Conservation (phyloP, 495 filamentous ascomycete genomes). For the Penicillium fimorum region DNA sequence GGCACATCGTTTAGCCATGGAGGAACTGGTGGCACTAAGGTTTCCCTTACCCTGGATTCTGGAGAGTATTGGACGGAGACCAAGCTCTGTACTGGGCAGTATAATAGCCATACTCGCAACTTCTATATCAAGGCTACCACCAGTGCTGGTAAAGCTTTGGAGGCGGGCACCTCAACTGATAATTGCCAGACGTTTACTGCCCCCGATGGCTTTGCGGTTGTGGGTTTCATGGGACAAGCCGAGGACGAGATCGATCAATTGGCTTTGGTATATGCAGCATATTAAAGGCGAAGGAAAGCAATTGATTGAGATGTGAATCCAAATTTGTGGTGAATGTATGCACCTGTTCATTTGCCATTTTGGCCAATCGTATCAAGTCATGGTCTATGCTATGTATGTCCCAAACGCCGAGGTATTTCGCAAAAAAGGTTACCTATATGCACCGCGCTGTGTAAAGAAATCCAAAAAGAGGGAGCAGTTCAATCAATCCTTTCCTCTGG, state of each 20-base stretch:
- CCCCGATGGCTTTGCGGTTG: constrained; percentile 54
- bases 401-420: constrained; percentile 17
- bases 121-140: constrained; percentile 59
- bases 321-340: neutral
- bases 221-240: constrained; percentile 55
- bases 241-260: constrained; percentile 61
- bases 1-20: constrained; percentile 53
- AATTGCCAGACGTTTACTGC: constrained; percentile 51
- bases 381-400: constrained; percentile 9
- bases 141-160: constrained; percentile 48
- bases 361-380: constrained; percentile 5
- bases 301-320: neutral
- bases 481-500: constrained; percentile 36
- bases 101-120: constrained; percentile 47
- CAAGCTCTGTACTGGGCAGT: constrained; percentile 51
- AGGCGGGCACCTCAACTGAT: constrained; percentile 46
- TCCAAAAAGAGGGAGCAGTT: neutral
- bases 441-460: constrained; percentile 19
- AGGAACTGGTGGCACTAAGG: constrained; percentile 49
- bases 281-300: neutral
- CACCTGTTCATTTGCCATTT: constrained; percentile 8
- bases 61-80: constrained; percentile 51
- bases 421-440: constrained; percentile 15
- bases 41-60: constrained; percentile 42
- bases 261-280: constrained; percentile 49